Conservation (phyloP, 192 early-diverging fungal species). For the Coemansia sp. region DNA sequence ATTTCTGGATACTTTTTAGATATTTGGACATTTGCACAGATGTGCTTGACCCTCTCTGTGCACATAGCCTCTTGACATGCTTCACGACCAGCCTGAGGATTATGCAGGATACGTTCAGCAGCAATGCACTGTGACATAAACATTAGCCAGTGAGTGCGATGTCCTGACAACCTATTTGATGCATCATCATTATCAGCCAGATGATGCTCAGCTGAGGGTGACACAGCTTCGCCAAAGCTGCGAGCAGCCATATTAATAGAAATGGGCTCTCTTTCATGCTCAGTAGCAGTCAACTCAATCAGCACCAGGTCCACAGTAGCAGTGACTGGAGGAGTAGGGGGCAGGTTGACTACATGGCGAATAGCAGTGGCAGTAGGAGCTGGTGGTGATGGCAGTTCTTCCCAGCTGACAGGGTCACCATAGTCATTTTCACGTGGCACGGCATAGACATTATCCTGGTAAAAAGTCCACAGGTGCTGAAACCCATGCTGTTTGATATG, state of each 20-base stretch:
- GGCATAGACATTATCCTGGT: constrained; percentile 48
- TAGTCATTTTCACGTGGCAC: constrained; percentile 44
- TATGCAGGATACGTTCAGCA: constrained; percentile 16
- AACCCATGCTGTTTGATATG: constrained; percentile 53
- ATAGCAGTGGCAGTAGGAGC: constrained; percentile 27
- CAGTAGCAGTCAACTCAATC: not conserved
- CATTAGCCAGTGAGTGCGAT: constrained; percentile 15
- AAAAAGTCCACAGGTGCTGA: constrained; percentile 56
- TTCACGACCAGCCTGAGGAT: constrained; percentile 7
- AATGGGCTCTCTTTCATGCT: not conserved
- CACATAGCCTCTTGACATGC: constrained; percentile 21
- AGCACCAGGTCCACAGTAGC: not conserved
- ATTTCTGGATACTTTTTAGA: no score
- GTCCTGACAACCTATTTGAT: not conserved
- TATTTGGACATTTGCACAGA: no score
- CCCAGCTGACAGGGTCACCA: constrained; percentile 42
- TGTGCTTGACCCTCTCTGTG: no score
- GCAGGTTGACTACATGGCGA: not conserved
- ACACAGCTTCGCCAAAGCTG: constrained; percentile 3
- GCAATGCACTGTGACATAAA: constrained; percentile 17
- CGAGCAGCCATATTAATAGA: constrained; percentile 7
- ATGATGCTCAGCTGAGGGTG: not conserved
- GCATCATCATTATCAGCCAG: not conserved
- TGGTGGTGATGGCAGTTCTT: constrained; percentile 38
- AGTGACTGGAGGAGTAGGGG: not conserved